Conservation (phyloP, 2,329 filamentous ascomycete genomes). For the Cordyceps farinosa region DNA sequence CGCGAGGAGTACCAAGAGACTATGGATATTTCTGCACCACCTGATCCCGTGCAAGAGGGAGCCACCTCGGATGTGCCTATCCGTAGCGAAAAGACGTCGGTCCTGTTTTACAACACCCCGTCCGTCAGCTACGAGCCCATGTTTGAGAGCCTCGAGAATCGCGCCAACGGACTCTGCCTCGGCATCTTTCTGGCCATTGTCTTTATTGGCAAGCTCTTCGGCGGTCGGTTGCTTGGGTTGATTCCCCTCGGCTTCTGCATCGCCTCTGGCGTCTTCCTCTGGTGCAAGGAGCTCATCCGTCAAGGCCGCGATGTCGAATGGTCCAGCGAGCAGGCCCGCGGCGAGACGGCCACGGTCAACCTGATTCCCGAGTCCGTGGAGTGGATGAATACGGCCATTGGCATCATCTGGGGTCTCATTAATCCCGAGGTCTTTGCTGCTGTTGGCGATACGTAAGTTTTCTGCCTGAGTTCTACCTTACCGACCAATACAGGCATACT, state of each 20-base stretch:
- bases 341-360: conserved; percentile 81
- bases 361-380: conserved; percentile 89
- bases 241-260: conserved; percentile 70
- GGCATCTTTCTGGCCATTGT: conserved; percentile 71
- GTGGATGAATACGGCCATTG: conserved; percentile 90
- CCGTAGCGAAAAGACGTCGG: conserved; percentile 92
- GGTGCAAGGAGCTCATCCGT: conserved; percentile 81
- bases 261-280: conserved; percentile 76
- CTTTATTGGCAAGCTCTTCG: conserved; percentile 74
- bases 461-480: not conserved
- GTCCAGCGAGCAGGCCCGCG: conserved; percentile 80
- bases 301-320: conserved; percentile 83
- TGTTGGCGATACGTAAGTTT: conserved; percentile 71
- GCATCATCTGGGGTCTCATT: conserved; percentile 82
- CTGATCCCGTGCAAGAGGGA: conserved; percentile 76
- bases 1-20: conserved; percentile 76
- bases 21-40: conserved; percentile 87
- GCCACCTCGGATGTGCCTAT: conserved; percentile 93
- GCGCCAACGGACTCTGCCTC: conserved; percentile 66
- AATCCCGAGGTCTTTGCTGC: conserved; percentile 94
- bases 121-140: conserved; percentile 87
- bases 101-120: conserved; percentile 92
- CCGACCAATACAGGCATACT: not conserved
- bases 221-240: conserved; percentile 71
- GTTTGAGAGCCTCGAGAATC: conserved; percentile 71